Percentiles rank a stretch among this genome's conserved stretches.
These are phyloP conservation scores for Calycina herbarum DNA, from an alignment of 2,329 filamentous ascomycete species.

Conservation along the genomic window DNA sequence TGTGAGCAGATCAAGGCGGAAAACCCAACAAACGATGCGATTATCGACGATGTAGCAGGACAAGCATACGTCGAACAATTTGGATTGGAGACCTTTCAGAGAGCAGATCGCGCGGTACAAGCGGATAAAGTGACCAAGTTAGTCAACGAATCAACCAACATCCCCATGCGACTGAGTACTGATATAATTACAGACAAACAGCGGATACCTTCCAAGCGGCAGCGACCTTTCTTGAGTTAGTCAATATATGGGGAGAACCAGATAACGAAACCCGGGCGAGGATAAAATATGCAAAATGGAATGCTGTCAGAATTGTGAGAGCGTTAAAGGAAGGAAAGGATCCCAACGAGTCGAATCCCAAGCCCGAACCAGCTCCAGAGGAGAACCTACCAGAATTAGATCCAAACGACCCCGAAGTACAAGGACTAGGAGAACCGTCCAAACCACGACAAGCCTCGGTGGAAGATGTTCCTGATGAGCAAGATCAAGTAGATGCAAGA, in stretches of 20 bases:
- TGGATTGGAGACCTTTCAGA: slow-evolving; percentile 80
- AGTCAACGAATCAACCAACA: slow-evolving; percentile 43
- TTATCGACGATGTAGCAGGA: slow-evolving; percentile 80
- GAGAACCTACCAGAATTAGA: slow-evolving; percentile 52
- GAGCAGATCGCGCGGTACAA: slow-evolving; percentile 78
- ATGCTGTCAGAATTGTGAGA: slow-evolving; percentile 85
- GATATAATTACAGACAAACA: slow-evolving; percentile 64
- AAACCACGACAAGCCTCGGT: slow-evolving; percentile 41
- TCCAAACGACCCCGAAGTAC: slow-evolving; percentile 64
- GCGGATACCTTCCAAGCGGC: slow-evolving; percentile 93
- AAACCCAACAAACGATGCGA: slow-evolving; percentile 75
- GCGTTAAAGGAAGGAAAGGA: slow-evolving; percentile 89
- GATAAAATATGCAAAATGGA: slow-evolving; percentile 96
- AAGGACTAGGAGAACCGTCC: slow-evolving; percentile 52
- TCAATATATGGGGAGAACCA: slow-evolving; percentile 76
- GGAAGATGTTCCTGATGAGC: slow-evolving; percentile 60
- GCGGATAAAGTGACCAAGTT: slow-evolving; percentile 84
- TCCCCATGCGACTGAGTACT: slow-evolving; percentile 8
- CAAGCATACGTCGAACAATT: slow-evolving; percentile 96
- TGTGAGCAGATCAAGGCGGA: slow-evolving; percentile 63
- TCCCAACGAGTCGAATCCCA: slow-evolving; percentile 87
- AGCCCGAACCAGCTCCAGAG: slow-evolving; percentile 51
- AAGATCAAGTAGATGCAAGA: slow-evolving; percentile 46
- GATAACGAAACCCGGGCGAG: slow-evolving; percentile 79
- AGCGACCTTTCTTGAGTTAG: slow-evolving; percentile 85